Evolutionary conservation across 1,284 basidiomycete species (phyloP).

Genomic region (Pseudozyma tsukubaensis): DNA sequence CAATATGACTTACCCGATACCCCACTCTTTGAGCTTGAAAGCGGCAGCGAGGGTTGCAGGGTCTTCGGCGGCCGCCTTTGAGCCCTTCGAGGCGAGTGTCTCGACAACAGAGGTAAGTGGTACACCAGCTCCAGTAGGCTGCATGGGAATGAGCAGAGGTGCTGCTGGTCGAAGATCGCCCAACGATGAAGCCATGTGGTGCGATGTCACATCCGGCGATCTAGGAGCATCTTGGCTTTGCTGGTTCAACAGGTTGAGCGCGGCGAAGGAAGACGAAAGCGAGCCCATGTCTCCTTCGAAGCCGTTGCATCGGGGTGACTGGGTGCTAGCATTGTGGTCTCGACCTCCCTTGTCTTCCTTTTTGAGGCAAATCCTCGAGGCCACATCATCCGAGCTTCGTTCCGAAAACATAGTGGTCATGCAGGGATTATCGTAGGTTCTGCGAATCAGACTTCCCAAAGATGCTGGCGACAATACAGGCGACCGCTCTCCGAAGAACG

Average conservation of each 20-base stretch:
- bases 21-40: constrained; percentile 44
- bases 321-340: not conserved
- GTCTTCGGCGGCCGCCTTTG: constrained; percentile 45
- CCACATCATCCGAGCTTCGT: constrained; percentile 9
- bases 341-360: not conserved
- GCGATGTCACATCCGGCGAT: constrained; percentile 8
- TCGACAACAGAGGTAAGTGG: constrained; percentile 46
- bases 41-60: constrained; percentile 44
- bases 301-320: not conserved
- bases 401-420: constrained; percentile 16
- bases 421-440: constrained; percentile 12
- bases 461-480: constrained; percentile 10
- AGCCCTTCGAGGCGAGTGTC: constrained; percentile 41
- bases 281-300: constrained; percentile 6
- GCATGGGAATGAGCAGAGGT: constrained; percentile 46
- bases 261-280: constrained; percentile 19
- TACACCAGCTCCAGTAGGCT: constrained; percentile 41
- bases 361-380: not conserved
- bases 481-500: constrained; percentile 26
- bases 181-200: constrained; percentile 12
- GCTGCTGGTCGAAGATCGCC: constrained; percentile 10
- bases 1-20: constrained; percentile 36
- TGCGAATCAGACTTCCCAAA: constrained; percentile 5
- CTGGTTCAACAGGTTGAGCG: constrained; percentile 9
- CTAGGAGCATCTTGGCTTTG: constrained; percentile 4